These are phyloP conservation scores for Talaromyces sp. DNA, from an alignment of 2,329 filamentous ascomycete genomes.

Conservation along the genomic window DNA sequence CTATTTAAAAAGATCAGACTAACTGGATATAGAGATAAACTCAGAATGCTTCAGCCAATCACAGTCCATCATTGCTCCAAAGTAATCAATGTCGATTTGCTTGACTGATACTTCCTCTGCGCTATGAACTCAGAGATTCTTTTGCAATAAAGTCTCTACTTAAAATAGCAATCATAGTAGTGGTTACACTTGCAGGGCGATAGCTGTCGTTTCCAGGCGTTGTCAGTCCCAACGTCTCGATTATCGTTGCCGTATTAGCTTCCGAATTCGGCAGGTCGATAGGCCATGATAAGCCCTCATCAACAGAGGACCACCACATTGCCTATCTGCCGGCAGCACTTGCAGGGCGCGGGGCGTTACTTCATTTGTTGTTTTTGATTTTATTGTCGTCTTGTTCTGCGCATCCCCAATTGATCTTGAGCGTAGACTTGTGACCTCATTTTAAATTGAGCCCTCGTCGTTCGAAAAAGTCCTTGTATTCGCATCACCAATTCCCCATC, in stretches of 20 bases:
- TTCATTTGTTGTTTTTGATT: background rate
- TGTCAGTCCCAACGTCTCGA: background rate
- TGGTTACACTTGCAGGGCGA: background rate
- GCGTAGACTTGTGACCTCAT: background rate
- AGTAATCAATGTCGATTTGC: too few species aligned
- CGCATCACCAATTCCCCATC: background rate
- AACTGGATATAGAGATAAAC: background rate
- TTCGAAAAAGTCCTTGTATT: background rate
- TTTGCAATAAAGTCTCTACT: background rate
- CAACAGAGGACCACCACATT: background rate
- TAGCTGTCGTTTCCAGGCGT: background rate
- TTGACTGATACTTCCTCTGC: too few species aligned
- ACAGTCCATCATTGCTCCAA: background rate
- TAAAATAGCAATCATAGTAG: background rate
- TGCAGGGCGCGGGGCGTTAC: background rate
- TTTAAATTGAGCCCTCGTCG: background rate
- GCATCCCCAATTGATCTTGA: background rate
- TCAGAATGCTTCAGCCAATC: background rate
- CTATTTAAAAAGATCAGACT: background rate
- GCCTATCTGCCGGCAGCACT: background rate
- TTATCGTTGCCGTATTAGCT: background rate
- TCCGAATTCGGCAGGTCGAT: constrained; percentile 7
- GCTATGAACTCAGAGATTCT: background rate
- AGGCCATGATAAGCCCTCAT: constrained; percentile 7
- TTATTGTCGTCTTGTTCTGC: background rate